A percentile compares a stretch with the other conserved stretches of the same genome.
Evolutionary conservation across 2,329 filamentous ascomycete species (phyloP).

Genomic region (Penicillium brevicompactum): DNA sequence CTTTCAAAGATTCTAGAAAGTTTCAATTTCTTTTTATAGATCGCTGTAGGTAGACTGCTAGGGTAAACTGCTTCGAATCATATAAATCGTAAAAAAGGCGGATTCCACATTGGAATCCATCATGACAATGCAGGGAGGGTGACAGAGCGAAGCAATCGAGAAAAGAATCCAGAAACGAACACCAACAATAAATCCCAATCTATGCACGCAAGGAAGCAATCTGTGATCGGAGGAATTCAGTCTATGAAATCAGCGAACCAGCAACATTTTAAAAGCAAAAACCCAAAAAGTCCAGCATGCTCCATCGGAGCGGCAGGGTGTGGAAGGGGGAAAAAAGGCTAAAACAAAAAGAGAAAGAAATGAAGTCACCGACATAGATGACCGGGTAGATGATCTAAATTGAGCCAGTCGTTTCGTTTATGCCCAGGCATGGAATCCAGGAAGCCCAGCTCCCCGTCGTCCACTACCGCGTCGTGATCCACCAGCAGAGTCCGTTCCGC

Average conservation of each 20-base stretch:
- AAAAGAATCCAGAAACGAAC: background rate
- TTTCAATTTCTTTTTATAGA: background rate
- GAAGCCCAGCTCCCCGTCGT: constrained; percentile 35
- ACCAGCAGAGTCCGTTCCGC: constrained; percentile 29
- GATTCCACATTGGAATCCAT: constrained; percentile 7
- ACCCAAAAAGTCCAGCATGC: constrained; percentile 1
- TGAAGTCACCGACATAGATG: background rate
- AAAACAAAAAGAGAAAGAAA: background rate
- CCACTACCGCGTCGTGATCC: constrained; percentile 40
- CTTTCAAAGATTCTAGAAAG: too few relatives aligned
- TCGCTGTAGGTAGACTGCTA: background rate
- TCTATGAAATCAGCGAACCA: constrained; percentile 22
- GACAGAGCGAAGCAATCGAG: constrained; percentile 9
- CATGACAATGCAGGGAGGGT: constrained; percentile 17
- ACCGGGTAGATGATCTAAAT: background rate
- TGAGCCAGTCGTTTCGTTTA: constrained; percentile 13
- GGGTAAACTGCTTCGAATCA: constrained; percentile 2
- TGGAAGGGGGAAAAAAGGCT: background rate
- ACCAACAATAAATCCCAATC: constrained; percentile 9
- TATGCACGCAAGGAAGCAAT: constrained; percentile 19
- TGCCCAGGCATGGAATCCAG: constrained; percentile 38
- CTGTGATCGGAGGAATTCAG: constrained; percentile 12
- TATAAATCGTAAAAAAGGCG: constrained; percentile 3
- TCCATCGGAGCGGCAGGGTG: background rate
- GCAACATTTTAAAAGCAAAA: constrained; percentile 11